Percentiles rank a stretch among this genome's conserved stretches.
These are phyloP conservation scores for Hortaea werneckii DNA, from an alignment of 2,329 filamentous ascomycete genomes.

Conservation along the genomic window DNA sequence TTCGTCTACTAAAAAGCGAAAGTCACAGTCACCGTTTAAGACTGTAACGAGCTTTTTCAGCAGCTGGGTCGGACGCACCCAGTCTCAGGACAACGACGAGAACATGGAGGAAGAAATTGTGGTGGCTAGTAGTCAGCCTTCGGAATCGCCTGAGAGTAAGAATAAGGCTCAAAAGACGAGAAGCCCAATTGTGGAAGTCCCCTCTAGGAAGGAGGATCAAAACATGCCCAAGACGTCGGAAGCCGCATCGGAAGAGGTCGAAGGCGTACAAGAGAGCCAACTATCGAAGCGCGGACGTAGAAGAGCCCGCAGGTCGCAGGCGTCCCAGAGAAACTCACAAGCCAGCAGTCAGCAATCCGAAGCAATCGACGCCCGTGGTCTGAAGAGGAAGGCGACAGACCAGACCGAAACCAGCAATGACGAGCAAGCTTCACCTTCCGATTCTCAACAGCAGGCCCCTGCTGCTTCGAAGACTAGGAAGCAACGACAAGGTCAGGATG, in stretches of 20 bases:
- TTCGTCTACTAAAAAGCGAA: slow-evolving; percentile 18
- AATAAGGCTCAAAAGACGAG: not conserved
- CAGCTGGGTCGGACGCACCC: slow-evolving; percentile 11
- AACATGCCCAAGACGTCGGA: not conserved
- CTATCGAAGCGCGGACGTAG: slow-evolving; percentile 18
- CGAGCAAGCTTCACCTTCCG: slow-evolving; percentile 5
- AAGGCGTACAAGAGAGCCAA: not conserved
- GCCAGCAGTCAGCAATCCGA: slow-evolving; percentile 4
- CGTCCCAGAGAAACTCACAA: slow-evolving; percentile 2
- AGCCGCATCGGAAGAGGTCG: not conserved
- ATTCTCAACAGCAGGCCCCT: slow-evolving; percentile 14
- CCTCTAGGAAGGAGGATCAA: not conserved
- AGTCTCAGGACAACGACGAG: slow-evolving; percentile 21
- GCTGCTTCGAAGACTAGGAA: slow-evolving; percentile 13
- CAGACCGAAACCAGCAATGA: slow-evolving; percentile 8
- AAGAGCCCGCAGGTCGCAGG: slow-evolving; percentile 15
- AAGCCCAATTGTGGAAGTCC: not conserved
- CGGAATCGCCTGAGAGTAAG: slow-evolving; percentile 2
- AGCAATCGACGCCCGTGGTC: slow-evolving; percentile 2
- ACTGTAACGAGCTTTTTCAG: slow-evolving; percentile 10
- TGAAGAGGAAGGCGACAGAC: slow-evolving; percentile 21
- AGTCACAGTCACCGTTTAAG: slow-evolving; percentile 20
- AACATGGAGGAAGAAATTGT: slow-evolving; percentile 32
- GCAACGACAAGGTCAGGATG: slow-evolving; percentile 11
- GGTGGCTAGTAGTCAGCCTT: slow-evolving; percentile 22